Conservation (phyloP, 2,329 filamentous ascomycete genomes). For the Colletotrichum lentis region DNA sequence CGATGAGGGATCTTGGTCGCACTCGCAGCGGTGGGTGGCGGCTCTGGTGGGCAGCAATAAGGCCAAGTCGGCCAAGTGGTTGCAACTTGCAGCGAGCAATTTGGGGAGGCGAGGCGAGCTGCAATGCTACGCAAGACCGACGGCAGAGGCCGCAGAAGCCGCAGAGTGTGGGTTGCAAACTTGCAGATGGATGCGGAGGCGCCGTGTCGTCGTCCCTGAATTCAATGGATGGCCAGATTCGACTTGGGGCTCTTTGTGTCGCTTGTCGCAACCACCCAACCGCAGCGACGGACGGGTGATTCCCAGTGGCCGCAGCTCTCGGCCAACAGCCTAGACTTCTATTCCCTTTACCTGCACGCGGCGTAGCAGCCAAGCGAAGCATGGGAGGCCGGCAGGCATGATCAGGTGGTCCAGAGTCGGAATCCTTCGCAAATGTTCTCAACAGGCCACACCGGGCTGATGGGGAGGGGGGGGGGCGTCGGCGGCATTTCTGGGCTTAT, state of each 20-base stretch:
- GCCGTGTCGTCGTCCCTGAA: constrained; percentile 13
- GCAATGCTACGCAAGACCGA: constrained; percentile 29
- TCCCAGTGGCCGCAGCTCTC: not conserved
- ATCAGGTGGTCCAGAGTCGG: not conserved
- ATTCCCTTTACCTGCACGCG: not conserved
- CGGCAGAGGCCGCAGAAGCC: not conserved
- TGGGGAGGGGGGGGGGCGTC: not conserved
- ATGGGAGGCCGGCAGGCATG: not conserved
- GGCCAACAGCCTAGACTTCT: not conserved
- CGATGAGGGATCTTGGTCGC: not conserved
- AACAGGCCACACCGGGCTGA: constrained; percentile 1
- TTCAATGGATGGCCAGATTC: constrained; percentile 14
- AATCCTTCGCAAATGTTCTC: constrained; percentile 33
- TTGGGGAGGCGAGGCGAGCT: constrained; percentile 28
- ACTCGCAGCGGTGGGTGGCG: not conserved
- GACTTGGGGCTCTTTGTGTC: constrained; percentile 22
- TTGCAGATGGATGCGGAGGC: constrained; percentile 14
- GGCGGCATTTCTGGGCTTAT: constrained; percentile 4
- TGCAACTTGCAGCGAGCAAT: not conserved
- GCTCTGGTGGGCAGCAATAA: constrained; percentile 8
- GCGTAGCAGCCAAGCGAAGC: no score
- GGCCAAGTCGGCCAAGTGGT: not conserved
- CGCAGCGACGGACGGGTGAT: not conserved
- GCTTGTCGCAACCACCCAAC: not conserved
- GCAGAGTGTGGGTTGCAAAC: constrained; percentile 5